Conservation (phyloP, 1,284 basidiomycete genomes). For the Cryptococcus sp. region DNA sequence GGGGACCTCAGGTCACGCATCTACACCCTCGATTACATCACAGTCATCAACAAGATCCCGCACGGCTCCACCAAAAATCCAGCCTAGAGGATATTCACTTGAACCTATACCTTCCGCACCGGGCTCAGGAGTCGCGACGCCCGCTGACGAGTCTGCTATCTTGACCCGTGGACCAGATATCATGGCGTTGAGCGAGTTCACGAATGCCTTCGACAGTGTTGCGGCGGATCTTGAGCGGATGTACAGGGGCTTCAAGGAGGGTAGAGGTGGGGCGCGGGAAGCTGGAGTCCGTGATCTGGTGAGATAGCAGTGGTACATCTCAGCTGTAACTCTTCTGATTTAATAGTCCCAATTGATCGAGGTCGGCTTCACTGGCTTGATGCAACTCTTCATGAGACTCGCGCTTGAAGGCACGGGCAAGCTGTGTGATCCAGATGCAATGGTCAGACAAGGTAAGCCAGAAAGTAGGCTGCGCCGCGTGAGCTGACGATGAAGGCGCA, state of each 20-base stretch:
- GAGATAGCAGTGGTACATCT: slow-evolving; percentile 10
- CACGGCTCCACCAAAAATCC: neutral
- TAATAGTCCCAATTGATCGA: slow-evolving; percentile 38
- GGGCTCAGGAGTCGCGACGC: slow-evolving; percentile 15
- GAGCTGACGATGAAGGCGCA: slow-evolving; percentile 10
- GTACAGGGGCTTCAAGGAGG: slow-evolving; percentile 37
- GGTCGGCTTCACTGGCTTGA: slow-evolving; percentile 31
- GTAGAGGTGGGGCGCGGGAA: slow-evolving; percentile 39
- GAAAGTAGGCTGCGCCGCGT: neutral
- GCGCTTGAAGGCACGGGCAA: slow-evolving; percentile 27
- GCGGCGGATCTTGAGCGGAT: slow-evolving; percentile 44
- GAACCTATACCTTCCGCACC: slow-evolving; percentile 21
- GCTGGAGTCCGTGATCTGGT: slow-evolving; percentile 41
- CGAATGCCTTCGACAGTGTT: slow-evolving; percentile 37
- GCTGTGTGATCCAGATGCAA: slow-evolving; percentile 21
- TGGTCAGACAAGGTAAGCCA: slow-evolving; percentile 27
- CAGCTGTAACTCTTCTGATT: neutral
- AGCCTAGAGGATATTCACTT: slow-evolving; percentile 22
- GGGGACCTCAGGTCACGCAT: slow-evolving; percentile 3
- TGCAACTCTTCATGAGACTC: slow-evolving; percentile 32
- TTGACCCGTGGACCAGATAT: slow-evolving; percentile 37
- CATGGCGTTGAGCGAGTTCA: slow-evolving; percentile 39
- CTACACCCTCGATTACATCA: slow-evolving; percentile 4
- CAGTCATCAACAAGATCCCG: slow-evolving; percentile 4
- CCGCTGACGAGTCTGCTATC: slow-evolving; percentile 35